Evolutionary conservation across 495 filamentous ascomycete species (phyloP), one percentile per base, ranked within the genome.

Genomic region (Penicillium odoratum): DNA sequence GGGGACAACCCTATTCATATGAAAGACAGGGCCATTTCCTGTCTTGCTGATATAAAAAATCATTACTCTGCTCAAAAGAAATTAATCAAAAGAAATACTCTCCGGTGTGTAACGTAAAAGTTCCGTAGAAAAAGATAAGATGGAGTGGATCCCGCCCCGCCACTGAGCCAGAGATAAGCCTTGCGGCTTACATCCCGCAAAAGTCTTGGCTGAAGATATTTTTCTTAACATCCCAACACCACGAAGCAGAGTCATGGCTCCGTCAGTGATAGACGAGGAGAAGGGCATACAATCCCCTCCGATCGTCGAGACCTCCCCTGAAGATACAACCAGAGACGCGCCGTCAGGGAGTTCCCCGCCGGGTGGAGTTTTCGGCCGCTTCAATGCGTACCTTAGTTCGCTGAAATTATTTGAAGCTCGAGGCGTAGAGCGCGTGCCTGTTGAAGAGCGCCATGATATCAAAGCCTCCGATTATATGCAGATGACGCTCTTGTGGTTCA

Each of bases 361-460:
- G 21, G 13, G 10, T 13, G 26, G 38, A 16, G 13, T 31, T n/a
- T 53, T 76, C 28, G 49, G 51, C 46, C 50, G 57, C 16, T 55
- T 67, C 33, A 74, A 73, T 51, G 55, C 58, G 10, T 53, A 51
- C n/a, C 67, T 77, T 51, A 75, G 78, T 40, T 57, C 55, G n/a
- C 52, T 77, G 8, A 56, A 75, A 6, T 76, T 79, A 43, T 72
- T 90, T 33, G 87, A 91, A 66, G 74, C 80, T 15, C 84, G 88
- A 28, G 87, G 88, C 10, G 88, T 89, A 58, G 77, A 81, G 53
- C 83, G 85, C 7, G 86, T 91, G 0, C 71, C 77, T 21, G 66
- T 77, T 7, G 72, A 81, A 7, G 80, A 85, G 55, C 70, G 71
- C 30, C 66, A 74, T 46, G 48, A 48, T 21, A 44, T 50, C 10